Evolutionary conservation across 768 basidiomycete genomes (phyloP).

Genomic region (Inosperma sp.): DNA sequence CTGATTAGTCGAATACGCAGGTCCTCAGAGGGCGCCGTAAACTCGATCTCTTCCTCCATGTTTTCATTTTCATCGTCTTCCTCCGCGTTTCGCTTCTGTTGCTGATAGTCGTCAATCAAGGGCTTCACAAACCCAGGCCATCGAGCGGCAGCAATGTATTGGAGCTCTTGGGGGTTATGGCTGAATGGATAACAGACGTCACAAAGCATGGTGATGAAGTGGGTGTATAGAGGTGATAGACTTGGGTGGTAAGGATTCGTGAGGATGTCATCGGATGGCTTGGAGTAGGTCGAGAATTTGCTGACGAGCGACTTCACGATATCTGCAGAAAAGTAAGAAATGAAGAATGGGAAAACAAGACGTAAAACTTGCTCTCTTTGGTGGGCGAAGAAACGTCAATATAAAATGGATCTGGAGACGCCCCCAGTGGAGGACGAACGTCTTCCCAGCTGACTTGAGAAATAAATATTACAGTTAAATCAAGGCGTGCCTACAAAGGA

Average conservation of each 20-base stretch:
- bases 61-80: slow-evolving; percentile 22
- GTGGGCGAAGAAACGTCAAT: slow-evolving; percentile 48
- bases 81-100: slow-evolving; percentile 10
- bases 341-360: not conserved
- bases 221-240: slow-evolving; percentile 56
- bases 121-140: slow-evolving; percentile 81
- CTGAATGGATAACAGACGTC: slow-evolving; percentile 61
- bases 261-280: slow-evolving; percentile 12
- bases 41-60: slow-evolving; percentile 21
- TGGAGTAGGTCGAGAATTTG: slow-evolving; percentile 29
- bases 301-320: slow-evolving; percentile 36
- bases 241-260: slow-evolving; percentile 48
- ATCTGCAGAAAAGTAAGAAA: slow-evolving; percentile 17
- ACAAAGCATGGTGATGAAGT: slow-evolving; percentile 56
- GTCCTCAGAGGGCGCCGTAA: slow-evolving; percentile 47
- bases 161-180: slow-evolving; percentile 62
- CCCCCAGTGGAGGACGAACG: slow-evolving; percentile 62
- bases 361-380: slow-evolving; percentile 50
- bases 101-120: slow-evolving; percentile 46
- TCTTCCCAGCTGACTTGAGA: slow-evolving; percentile 69
- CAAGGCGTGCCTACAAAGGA: slow-evolving; percentile 48
- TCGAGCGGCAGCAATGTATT: slow-evolving; percentile 70
- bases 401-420: slow-evolving; percentile 69
- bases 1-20: slow-evolving; percentile 61
- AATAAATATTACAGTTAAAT: slow-evolving; percentile 56